Evolutionary conservation across 176 grass and related monocot genomes (phyloP), one percentile per base, ranked within the genome.

Genomic region (Oryza punctata): DNA sequence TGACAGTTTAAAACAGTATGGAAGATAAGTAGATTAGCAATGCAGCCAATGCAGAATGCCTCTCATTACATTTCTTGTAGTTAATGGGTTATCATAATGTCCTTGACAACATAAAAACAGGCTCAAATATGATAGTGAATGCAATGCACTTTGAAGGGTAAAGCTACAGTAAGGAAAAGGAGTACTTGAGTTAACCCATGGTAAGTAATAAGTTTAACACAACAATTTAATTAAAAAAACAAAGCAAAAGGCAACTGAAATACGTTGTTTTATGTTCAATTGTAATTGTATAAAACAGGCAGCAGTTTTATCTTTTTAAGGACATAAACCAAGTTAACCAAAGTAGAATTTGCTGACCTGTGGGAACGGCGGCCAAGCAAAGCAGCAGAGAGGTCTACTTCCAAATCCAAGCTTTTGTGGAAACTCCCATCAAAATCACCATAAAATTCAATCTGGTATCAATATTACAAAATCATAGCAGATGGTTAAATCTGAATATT

Each of bases 351-450:
- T 16, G 21, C n/a, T 57, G 18, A 98, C 96, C 96, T 95, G 80
- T 98, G 96, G 78, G 91, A 98, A 25, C 96, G 91, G 54, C 27
- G 87, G 23, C 93, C 96, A 75, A 98, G 93, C 84, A 98, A 89
- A 89, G 93, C 96, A 81, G 93, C 93, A 65, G 96, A 95, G 50
- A 98, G 96, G 78, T 98, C 96, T 63, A 94, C 68, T 83, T 90
- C 93, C 84, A 98, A 44, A 85, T 96, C 96, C 83, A 98, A 91
- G 89, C 87, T 95, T 89, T 94, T 94, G 87, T 98, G 96, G 66
- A 98, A 98, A 26, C 86, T 98, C 66, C 91, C 96, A 79, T 98
- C 96, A 81, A 96, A 90, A 57, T 98, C 96, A 25, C 96, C 96
- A 10, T 98, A 98, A 72, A 98, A 98, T 65, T 98, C 96, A 85